Percentiles rank a stretch among this genome's conserved stretches.
Evolutionary conservation across 2,329 filamentous ascomycete genomes (phyloP).

Genomic region (Pseudonectria buxi): DNA sequence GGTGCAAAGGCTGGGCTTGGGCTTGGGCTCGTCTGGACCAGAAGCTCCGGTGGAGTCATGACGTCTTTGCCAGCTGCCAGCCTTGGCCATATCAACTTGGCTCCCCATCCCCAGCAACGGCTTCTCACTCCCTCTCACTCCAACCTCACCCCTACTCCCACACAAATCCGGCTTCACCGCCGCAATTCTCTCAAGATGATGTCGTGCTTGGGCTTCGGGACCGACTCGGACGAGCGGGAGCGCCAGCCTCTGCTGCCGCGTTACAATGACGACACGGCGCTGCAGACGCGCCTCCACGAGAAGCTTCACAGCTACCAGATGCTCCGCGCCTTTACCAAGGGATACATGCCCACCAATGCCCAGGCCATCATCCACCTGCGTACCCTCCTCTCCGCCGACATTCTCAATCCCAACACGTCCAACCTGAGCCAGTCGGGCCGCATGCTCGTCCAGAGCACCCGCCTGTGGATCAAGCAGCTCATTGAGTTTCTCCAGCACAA

Average conservation of each 20-base stretch:
- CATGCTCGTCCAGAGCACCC: constrained; percentile 62
- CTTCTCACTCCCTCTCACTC: not conserved
- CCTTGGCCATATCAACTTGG: not conserved
- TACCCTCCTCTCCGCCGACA: constrained; percentile 67
- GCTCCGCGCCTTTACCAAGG: constrained; percentile 70
- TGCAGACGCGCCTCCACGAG: constrained; percentile 73
- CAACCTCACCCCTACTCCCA: too few relatives aligned
- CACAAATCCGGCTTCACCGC: too few relatives aligned
- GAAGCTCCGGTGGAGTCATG: constrained; percentile 16
- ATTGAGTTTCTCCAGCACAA: constrained; percentile 79
- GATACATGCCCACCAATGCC: constrained; percentile 88
- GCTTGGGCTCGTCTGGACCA: constrained; percentile 5
- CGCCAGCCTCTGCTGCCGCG: constrained; percentile 74
- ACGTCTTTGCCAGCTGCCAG: constrained; percentile 10
- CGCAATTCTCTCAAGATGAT: constrained; percentile 34
- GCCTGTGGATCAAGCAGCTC: constrained; percentile 69
- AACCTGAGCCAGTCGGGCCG: constrained; percentile 74
- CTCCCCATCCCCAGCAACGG: constrained; percentile 1
- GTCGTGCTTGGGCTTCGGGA: constrained; percentile 58
- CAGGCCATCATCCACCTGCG: constrained; percentile 75
- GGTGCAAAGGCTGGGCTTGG: too few relatives aligned
- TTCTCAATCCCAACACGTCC: constrained; percentile 63
- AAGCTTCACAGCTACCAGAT: constrained; percentile 95
- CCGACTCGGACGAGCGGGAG: constrained; percentile 48
- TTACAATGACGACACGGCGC: constrained; percentile 72